Evolutionary conservation across 1,284 basidiomycete genomes (phyloP).

Genomic region (Fistulinella cinereoalba): DNA sequence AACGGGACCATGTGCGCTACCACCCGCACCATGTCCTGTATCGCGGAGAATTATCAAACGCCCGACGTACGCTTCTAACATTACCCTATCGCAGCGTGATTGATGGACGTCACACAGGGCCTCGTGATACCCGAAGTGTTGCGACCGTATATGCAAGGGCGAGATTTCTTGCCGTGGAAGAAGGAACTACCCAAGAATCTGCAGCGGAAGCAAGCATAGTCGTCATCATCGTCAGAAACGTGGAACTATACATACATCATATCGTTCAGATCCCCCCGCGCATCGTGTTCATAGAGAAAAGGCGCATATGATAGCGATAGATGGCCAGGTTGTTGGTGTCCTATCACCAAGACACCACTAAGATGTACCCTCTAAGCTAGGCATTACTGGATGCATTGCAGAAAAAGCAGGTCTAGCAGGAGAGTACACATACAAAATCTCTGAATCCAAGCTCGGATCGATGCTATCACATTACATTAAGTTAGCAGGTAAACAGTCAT

Average conservation of each 20-base stretch:
- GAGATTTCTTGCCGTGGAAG: slow-evolving; percentile 88
- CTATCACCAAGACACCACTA: too few relatives aligned
- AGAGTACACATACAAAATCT: slow-evolving; percentile 29
- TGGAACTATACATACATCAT: not conserved
- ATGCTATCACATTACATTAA: slow-evolving; percentile 21
- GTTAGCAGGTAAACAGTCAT: slow-evolving; percentile 14
- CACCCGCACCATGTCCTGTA: slow-evolving; percentile 92
- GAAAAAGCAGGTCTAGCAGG: not conserved
- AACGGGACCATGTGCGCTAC: slow-evolving; percentile 98
- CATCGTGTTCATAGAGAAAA: too few relatives aligned
- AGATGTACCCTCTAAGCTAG: too few relatives aligned
- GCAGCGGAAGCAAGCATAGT: slow-evolving; percentile 57
- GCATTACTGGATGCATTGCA: not conserved
- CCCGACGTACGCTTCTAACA: slow-evolving; percentile 62
- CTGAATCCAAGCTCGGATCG: not conserved
- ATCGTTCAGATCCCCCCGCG: not conserved
- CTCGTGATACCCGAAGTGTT: slow-evolving; percentile 86
- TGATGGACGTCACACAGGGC: slow-evolving; percentile 50
- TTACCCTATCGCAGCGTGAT: not conserved
- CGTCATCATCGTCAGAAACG: not conserved
- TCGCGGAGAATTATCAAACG: slow-evolving; percentile 99
- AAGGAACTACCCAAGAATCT: slow-evolving; percentile 80
- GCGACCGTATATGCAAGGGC: slow-evolving; percentile 93
- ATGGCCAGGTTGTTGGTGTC: too few relatives aligned
- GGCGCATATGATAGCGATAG: too few relatives aligned